Base-by-base conservation (phyloP, 1,139 yeast species). In the Taphrina pruni region DNA sequence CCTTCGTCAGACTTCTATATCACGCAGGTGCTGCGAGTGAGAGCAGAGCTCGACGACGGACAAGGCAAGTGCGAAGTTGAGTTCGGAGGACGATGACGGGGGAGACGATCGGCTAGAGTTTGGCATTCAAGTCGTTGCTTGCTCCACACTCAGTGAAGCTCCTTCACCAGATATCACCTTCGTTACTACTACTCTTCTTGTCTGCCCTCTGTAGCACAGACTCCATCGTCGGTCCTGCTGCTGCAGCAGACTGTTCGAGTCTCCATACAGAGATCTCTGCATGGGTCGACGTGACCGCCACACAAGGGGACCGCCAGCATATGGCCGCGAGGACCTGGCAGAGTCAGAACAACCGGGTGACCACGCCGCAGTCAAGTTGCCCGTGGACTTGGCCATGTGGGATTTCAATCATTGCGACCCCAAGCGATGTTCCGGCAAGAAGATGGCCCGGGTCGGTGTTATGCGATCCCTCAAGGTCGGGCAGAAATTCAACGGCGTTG, bases 331-430 rank as follows among this genome's bases (percentile, higher is more conserved):
- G 17, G 62, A 58, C 26, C 65, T 48, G 17, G 64, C 54, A 56
- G 43, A 55, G 35, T 32, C 60, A 51, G 55, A 57, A 54, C 46
- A 17, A 11, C 50, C 35, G 36, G 54, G 38, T 21, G 52, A 45
- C 17, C 35, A 17, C 12, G 55, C 71, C 83, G 86, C 73, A 83
- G 84, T 86, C 88, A 70, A 88, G 87, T 77, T 89, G 81, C 78
- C 90, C 12, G 61, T 72, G 32, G 66, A 52, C 39, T 57, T 57
- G 32, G 70, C 66, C 45, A 72, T 65, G 69, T 68, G 77, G 97
- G 85, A 94, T 79, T 94, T 95, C 77, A 97, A 93, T 75, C 99
- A 94, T 78, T 94, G 99, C 80, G 99, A 94, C 79, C 99, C 99
- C 2, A 95, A 95, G 77, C 84, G 98, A 77, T 94, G 99, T 77